phyloP scores from a whole-genome alignment of 139 green algal species.

The Chlorella vulgaris region DNA sequence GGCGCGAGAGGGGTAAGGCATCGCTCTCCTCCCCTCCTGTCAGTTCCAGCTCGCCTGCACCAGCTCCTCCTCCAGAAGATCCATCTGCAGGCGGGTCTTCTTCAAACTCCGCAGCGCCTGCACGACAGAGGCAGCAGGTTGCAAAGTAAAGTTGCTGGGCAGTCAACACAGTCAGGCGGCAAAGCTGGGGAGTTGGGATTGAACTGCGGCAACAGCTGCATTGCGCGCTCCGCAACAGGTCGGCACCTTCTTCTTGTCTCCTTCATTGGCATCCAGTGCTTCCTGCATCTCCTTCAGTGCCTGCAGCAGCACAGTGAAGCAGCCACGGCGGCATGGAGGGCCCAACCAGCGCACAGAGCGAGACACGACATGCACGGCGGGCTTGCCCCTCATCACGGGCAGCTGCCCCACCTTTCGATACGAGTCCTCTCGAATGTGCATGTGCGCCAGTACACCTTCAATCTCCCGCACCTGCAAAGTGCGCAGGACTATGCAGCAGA shows the following conservation, averaged over 20 bases:
- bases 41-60: no score
- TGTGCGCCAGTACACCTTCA: neutral
- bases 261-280: neutral
- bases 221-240: no score
- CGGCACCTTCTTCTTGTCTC: neutral
- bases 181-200: no score
- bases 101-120: neutral
- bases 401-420: neutral
- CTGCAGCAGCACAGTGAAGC: no score
- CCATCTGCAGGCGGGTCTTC: neutral
- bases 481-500: no score
- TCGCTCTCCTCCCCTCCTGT: no score
- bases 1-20: no score
- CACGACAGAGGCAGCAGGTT: no score
- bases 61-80: neutral
- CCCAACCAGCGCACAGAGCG: no score
- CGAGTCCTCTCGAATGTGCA: neutral
- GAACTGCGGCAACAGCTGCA: no score
- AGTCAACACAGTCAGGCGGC: neutral
- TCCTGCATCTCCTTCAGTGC: neutral
- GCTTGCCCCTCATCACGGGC: no score
- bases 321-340: neutral
- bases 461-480: neutral
- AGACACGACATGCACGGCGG: no score
- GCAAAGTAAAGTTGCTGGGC: neutral